phyloP scores from a whole-genome alignment of 1,284 basidiomycete species.

The Cryptococcus floricola region DNA sequence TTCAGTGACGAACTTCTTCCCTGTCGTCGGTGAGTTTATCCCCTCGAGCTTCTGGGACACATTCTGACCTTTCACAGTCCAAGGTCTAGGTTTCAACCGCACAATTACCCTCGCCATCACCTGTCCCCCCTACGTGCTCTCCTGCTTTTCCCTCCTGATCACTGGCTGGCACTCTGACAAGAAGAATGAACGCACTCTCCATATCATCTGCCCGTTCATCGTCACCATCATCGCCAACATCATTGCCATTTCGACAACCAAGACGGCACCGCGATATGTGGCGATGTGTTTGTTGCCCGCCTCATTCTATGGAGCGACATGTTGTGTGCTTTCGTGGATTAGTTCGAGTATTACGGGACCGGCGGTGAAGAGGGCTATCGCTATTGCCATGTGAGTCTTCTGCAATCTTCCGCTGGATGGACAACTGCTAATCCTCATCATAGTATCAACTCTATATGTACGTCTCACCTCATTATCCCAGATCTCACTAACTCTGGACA shows the following conservation, averaged over 20 bases:
- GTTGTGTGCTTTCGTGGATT: conserved; percentile 47
- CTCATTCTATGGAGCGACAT: conserved; percentile 45
- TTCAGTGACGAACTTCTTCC: conserved; percentile 46
- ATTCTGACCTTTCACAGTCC: neutral
- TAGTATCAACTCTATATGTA: conserved; percentile 36
- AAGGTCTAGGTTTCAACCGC: conserved; percentile 31
- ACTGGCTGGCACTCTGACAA: conserved; percentile 44
- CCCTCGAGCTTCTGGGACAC: neutral
- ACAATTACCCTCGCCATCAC: conserved; percentile 44
- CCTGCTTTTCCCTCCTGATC: conserved; percentile 33
- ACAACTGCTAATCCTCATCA: neutral
- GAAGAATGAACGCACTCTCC: conserved; percentile 31
- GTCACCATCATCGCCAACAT: conserved; percentile 50
- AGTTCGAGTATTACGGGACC: conserved; percentile 44
- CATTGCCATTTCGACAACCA: conserved; percentile 57
- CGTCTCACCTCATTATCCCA: too few relatives aligned
- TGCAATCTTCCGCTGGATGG: conserved; percentile 13
- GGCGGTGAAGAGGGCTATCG: conserved; percentile 45
- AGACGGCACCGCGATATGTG: conserved; percentile 42
- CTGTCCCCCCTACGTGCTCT: conserved; percentile 44
- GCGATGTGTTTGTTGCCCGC: conserved; percentile 36
- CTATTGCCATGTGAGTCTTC: conserved; percentile 31
- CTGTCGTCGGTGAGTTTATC: conserved; percentile 25
- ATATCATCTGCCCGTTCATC: conserved; percentile 29
- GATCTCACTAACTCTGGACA: conserved; percentile 24